phyloP scores from a whole-genome alignment of 2,329 filamentous ascomycete species.

The Exophiala sp. region DNA sequence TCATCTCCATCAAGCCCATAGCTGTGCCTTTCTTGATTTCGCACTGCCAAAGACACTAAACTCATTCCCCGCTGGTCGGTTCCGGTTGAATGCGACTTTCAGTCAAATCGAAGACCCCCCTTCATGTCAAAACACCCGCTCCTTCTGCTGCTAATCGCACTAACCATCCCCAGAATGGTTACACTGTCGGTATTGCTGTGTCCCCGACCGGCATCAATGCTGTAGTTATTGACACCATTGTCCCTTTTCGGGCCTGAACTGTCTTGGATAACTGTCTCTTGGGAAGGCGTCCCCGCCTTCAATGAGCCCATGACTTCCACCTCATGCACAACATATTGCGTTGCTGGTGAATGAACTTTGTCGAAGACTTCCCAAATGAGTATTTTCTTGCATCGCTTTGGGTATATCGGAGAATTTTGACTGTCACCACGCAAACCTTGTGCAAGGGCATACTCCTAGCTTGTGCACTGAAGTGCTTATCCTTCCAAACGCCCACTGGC shows the following conservation, averaged over 20 bases:
- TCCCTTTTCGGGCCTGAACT: slow-evolving; percentile 2
- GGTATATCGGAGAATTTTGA: slow-evolving; percentile 2
- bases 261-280: slow-evolving; percentile 4
- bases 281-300: slow-evolving; percentile 2
- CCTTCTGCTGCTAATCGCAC: slow-evolving; percentile 8
- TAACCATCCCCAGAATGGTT: slow-evolving; percentile 17
- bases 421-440: slow-evolving; percentile 5
- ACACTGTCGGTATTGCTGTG: slow-evolving; percentile 8
- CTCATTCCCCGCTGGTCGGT: slow-evolving; percentile 8
- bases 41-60: slow-evolving; percentile 3
- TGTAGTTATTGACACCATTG: slow-evolving; percentile 3
- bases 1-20: background rate
- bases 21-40: background rate
- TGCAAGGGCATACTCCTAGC: background rate
- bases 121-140: background rate
- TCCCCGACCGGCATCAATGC: slow-evolving; percentile 3
- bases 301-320: slow-evolving; percentile 14
- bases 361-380: slow-evolving; percentile 16
- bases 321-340: slow-evolving; percentile 23
- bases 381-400: slow-evolving; percentile 7
- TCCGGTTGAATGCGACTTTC: background rate
- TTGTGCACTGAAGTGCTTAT: too few species aligned
- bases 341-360: slow-evolving; percentile 18
- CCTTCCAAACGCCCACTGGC: too few species aligned
- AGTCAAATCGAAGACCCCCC: background rate